Base-by-base conservation (phyloP, 306 rosid species). In the Pachyrhizus erosus region DNA sequence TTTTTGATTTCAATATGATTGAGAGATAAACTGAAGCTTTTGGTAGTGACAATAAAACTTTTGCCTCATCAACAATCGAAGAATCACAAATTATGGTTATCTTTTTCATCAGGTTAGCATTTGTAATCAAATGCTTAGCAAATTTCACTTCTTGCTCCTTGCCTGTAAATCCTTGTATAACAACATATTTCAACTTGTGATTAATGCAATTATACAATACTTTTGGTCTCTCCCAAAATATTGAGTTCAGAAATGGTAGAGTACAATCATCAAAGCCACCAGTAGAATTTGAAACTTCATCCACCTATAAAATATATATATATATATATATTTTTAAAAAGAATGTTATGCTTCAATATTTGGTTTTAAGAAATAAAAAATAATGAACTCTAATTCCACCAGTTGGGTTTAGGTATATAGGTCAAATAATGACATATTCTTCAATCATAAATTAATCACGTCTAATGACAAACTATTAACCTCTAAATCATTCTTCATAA, bases 81-180 rank as follows among this genome's bases (percentile, higher is more conserved):
- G 51, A 40, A 34, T 9, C 43, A 65, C 83, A 76, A 0, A 81
- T 9, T 18, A 85, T 39, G 23, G 45, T n/a, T 2, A 85, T 34
- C 7, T 37, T 76, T 46, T 42, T 2, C 13, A 76, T 29, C 29
- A 2, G 3, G 29, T 4, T 1, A 1, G 42, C 66, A 27, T 1
- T 70, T 5, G 71, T 33, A 27, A 85, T 70, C 15, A 81, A 24
- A 65, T 70, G 58, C 78, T 81, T 43, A 9, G 18, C 66, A 64
- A 85, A 81, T 1, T 81, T 75, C 29, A 78, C n/a, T 46, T 85
- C 88, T 51, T 7, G 67, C 21, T 85, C 78, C 65, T 51, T 70
- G 17, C 80, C 71, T 2, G 21, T 51, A 23, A 85, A 81, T 14
- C 83, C 76, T 4, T 12, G 17, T 17, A 85, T 21, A 27, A 0